Evolutionary conservation across 441 rosid species (phyloP).

Genomic region (Bocquillonia castaneifolia): DNA sequence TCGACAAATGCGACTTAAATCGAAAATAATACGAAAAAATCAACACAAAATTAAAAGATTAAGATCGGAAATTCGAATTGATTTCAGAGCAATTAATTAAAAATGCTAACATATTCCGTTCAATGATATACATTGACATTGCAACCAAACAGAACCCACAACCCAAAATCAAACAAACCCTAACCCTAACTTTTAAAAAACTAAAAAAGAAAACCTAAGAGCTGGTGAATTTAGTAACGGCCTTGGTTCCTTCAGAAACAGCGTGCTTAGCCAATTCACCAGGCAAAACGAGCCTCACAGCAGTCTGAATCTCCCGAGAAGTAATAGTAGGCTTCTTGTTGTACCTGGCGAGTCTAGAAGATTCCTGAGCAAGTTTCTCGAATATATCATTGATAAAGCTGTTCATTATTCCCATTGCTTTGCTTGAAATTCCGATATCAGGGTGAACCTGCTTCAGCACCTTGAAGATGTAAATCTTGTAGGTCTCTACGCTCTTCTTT

Average conservation of each 20-base stretch:
- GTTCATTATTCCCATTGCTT: slow-evolving; percentile 34
- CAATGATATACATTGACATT: slow-evolving; percentile 3
- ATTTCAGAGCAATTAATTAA: neutral
- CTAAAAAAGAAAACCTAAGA: no score
- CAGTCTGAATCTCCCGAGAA: slow-evolving; percentile 32
- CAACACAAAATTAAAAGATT: neutral
- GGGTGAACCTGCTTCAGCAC: slow-evolving; percentile 29
- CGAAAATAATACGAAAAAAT: no score
- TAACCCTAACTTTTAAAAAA: slow-evolving; percentile 14
- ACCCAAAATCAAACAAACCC: neutral
- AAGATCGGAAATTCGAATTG: neutral
- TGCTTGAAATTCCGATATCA: slow-evolving; percentile 30
- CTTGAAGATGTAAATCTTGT: slow-evolving; percentile 32
- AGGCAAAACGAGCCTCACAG: slow-evolving; percentile 26
- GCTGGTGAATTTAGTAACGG: slow-evolving; percentile 30
- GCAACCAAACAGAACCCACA: neutral
- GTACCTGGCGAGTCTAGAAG: slow-evolving; percentile 24
- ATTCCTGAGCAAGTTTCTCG: slow-evolving; percentile 29
- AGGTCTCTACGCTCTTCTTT: slow-evolving; percentile 29
- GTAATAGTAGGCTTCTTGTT: slow-evolving; percentile 30
- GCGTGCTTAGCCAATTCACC: slow-evolving; percentile 34
- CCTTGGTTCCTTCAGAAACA: slow-evolving; percentile 27
- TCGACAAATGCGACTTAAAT: no score
- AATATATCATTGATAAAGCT: slow-evolving; percentile 30
- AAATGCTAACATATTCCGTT: neutral